Evolutionary conservation across 2,329 filamentous ascomycete genomes (phyloP).

Genomic region (Teratosphaeria viscida): DNA sequence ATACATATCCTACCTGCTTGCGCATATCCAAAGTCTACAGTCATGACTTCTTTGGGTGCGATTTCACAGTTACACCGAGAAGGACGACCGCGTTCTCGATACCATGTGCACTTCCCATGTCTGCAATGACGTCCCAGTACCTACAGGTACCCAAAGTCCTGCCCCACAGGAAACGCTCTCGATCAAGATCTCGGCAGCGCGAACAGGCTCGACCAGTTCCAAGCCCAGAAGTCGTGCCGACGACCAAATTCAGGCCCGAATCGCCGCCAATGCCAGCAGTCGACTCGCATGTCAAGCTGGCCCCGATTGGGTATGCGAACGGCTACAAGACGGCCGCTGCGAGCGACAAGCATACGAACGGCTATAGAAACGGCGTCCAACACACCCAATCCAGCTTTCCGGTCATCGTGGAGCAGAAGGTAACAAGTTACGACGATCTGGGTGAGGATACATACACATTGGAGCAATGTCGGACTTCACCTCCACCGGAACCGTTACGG

Average conservation of each 20-base stretch:
- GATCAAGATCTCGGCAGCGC: slow-evolving; percentile 19
- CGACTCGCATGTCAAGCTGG: slow-evolving; percentile 6
- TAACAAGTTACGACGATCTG: slow-evolving; percentile 24
- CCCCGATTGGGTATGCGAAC: slow-evolving; percentile 5
- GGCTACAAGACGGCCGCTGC: neutral
- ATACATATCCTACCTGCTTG: neutral
- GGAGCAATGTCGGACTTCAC: slow-evolving; percentile 18
- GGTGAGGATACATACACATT: slow-evolving; percentile 25
- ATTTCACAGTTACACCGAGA: neutral
- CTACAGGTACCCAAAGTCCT: slow-evolving; percentile 28
- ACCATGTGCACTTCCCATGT: slow-evolving; percentile 9
- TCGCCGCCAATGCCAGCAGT: slow-evolving; percentile 16
- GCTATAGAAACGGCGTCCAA: slow-evolving; percentile 7
- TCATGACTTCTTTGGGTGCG: neutral
- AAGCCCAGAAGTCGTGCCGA: slow-evolving; percentile 11
- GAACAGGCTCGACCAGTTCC: slow-evolving; percentile 9
- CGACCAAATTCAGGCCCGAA: slow-evolving; percentile 13
- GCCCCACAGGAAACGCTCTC: slow-evolving; percentile 22
- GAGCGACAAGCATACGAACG: slow-evolving; percentile 1
- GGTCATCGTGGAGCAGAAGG: slow-evolving; percentile 6
- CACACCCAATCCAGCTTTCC: neutral
- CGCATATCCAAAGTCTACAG: neutral
- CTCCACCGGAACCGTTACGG: slow-evolving; percentile 20
- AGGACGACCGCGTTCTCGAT: neutral
- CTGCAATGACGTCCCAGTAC: slow-evolving; percentile 18